A percentile compares a stretch with the other conserved stretches of the same genome.
phyloP scores from a whole-genome alignment of 345 rosid genomes.

The Citrus medica region DNA sequence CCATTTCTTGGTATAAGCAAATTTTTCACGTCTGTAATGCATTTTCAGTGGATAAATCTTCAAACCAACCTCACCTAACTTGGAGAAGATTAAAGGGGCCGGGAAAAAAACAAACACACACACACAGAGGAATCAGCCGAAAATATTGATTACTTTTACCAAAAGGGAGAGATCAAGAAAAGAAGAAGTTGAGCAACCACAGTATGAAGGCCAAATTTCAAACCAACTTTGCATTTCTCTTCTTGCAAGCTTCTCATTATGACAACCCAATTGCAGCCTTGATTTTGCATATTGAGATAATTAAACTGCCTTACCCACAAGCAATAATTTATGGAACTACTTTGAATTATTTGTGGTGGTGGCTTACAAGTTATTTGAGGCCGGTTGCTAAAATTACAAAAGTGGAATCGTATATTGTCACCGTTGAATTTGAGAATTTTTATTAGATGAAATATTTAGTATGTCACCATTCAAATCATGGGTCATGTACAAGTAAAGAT shows the following conservation, averaged over 20 bases:
- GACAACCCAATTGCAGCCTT: background rate
- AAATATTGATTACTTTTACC: background rate
- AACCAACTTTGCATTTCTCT: conserved; percentile 25
- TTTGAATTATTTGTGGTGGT: background rate
- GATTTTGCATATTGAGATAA: background rate
- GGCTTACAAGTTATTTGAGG: background rate
- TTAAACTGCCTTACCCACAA: background rate
- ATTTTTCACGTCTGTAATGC: background rate
- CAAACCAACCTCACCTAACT: conserved; percentile 42
- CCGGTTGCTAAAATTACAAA: background rate
- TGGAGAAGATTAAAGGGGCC: background rate
- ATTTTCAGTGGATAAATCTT: background rate
- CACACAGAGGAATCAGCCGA: background rate
- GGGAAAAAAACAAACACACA: background rate
- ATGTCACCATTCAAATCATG: background rate
- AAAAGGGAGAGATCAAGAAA: background rate
- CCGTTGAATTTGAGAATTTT: background rate
- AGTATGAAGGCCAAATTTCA: conserved; percentile 13
- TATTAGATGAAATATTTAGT: background rate
- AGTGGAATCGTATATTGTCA: background rate
- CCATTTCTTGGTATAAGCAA: background rate
- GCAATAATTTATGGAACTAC: background rate
- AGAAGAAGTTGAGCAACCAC: conserved; percentile 12
- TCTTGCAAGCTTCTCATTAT: conserved; percentile 20
- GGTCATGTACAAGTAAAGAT: too few relatives aligned